Evolutionary conservation across 495 filamentous ascomycete genomes (phyloP).

Genomic region (Penicillium steckii): DNA sequence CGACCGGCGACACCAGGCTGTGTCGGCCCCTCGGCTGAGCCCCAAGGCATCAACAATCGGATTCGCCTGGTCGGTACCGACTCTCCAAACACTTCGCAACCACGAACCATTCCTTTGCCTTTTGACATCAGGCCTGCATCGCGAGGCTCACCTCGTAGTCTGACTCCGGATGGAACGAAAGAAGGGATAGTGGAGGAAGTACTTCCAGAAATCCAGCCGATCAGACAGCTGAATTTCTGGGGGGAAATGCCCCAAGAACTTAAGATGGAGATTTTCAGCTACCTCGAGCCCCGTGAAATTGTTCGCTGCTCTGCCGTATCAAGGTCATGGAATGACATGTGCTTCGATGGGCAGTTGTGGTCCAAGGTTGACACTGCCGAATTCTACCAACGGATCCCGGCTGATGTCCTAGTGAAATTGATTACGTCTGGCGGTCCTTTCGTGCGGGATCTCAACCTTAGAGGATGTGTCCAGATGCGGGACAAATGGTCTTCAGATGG

Average conservation of each 20-base stretch:
- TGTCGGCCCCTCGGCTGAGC: conserved; percentile 34
- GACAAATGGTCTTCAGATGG: conserved; percentile 73
- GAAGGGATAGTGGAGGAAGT: conserved; percentile 29
- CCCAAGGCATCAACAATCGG: conserved; percentile 44
- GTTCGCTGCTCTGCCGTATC: conserved; percentile 79
- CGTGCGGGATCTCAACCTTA: conserved; percentile 83
- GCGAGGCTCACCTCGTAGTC: conserved; percentile 31
- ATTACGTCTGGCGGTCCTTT: conserved; percentile 85
- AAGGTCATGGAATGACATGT: conserved; percentile 77
- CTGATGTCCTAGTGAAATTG: conserved; percentile 78
- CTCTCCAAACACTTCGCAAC: conserved; percentile 25
- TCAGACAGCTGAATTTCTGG: conserved; percentile 70
- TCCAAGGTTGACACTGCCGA: conserved; percentile 75
- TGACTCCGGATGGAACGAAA: conserved; percentile 28
- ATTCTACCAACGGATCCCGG: conserved; percentile 85
- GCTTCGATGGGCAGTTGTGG: conserved; percentile 96
- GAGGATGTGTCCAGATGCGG: conserved; percentile 72
- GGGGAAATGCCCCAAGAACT: conserved; percentile 78
- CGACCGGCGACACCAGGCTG: conserved; percentile 66
- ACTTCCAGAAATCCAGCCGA: conserved; percentile 25
- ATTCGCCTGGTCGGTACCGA: conserved; percentile 50
- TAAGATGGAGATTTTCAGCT: conserved; percentile 71
- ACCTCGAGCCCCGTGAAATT: conserved; percentile 77
- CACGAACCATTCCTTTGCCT: conserved; percentile 58
- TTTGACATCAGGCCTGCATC: conserved; percentile 57